Evolutionary conservation across 2,329 filamentous ascomycete genomes (phyloP).

Genomic region (Pleomassaria siparia): DNA sequence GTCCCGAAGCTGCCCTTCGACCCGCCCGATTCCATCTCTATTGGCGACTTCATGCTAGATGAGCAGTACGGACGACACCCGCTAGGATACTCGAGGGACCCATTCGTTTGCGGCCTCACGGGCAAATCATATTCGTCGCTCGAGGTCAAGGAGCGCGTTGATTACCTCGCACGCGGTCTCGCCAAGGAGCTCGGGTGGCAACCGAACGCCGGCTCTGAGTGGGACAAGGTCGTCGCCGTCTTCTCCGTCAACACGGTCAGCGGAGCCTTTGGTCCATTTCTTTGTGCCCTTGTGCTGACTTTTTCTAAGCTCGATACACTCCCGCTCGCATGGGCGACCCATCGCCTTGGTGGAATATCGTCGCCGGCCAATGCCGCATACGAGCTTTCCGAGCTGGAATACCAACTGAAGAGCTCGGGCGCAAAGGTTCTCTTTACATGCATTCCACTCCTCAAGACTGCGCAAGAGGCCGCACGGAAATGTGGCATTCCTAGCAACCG

Average conservation of each 20-base stretch:
- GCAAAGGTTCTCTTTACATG: slow-evolving; percentile 74
- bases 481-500: slow-evolving; percentile 63
- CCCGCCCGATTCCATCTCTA: slow-evolving; percentile 71
- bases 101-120: slow-evolving; percentile 76
- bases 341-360: slow-evolving; percentile 72
- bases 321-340: slow-evolving; percentile 71
- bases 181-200: slow-evolving; percentile 71
- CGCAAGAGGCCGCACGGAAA: slow-evolving; percentile 64
- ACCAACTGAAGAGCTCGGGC: slow-evolving; percentile 69
- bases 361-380: slow-evolving; percentile 77
- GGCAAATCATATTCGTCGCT: slow-evolving; percentile 65
- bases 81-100: slow-evolving; percentile 63
- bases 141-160: slow-evolving; percentile 67
- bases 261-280: slow-evolving; percentile 3
- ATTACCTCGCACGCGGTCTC: slow-evolving; percentile 67
- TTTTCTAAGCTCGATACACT: slow-evolving; percentile 70
- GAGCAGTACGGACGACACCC: slow-evolving; percentile 69
- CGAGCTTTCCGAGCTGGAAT: slow-evolving; percentile 67
- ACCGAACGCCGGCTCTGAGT: slow-evolving; percentile 71
- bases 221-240: slow-evolving; percentile 76
- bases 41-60: slow-evolving; percentile 75
- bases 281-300: slow-evolving; percentile 17
- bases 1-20: slow-evolving; percentile 63
- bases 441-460: slow-evolving; percentile 63
- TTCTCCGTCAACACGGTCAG: slow-evolving; percentile 80